A percentile compares a stretch with the other conserved stretches of the same genome.
Conservation (phyloP, 805 yeast genomes). For the Blastobotrys mokoenaii region DNA sequence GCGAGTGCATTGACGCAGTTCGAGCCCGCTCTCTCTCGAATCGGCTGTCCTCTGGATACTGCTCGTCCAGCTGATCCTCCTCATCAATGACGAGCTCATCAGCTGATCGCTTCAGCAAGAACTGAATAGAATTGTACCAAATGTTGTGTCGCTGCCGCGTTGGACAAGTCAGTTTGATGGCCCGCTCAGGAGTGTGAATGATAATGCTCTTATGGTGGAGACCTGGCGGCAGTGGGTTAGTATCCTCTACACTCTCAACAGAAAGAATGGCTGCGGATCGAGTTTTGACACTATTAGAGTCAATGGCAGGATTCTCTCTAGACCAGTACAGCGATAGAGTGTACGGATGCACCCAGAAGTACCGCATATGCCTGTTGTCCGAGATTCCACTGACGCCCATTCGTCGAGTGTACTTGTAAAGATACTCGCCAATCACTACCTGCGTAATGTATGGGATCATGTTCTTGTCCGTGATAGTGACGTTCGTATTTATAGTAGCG, state of each 20-base stretch:
- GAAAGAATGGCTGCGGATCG: constrained; percentile 72
- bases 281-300: constrained; percentile 46
- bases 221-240: constrained; percentile 85
- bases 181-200: constrained; percentile 57
- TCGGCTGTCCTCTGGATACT: constrained; percentile 10
- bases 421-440: constrained; percentile 85
- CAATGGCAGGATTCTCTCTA: constrained; percentile 64
- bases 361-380: constrained; percentile 80
- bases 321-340: constrained; percentile 89
- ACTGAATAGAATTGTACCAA: constrained; percentile 81
- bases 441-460: constrained; percentile 85
- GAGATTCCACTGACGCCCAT: constrained; percentile 57
- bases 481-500: constrained; percentile 19
- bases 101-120: constrained; percentile 43
- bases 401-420: constrained; percentile 76
- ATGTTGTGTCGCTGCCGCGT: constrained; percentile 81
- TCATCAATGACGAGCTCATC: constrained; percentile 20
- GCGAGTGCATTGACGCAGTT: constrained; percentile 6
- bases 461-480: constrained; percentile 35
- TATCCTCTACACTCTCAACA: constrained; percentile 74
- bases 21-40: constrained; percentile 13
- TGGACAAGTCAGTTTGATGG: constrained; percentile 76
- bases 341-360: constrained; percentile 95
- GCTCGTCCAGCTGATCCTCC: constrained; percentile 15
- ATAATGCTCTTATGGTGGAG: constrained; percentile 76